These are phyloP conservation scores for Trichoderma sp. DNA, from an alignment of 2,329 filamentous ascomycete species.

Conservation along the genomic window DNA sequence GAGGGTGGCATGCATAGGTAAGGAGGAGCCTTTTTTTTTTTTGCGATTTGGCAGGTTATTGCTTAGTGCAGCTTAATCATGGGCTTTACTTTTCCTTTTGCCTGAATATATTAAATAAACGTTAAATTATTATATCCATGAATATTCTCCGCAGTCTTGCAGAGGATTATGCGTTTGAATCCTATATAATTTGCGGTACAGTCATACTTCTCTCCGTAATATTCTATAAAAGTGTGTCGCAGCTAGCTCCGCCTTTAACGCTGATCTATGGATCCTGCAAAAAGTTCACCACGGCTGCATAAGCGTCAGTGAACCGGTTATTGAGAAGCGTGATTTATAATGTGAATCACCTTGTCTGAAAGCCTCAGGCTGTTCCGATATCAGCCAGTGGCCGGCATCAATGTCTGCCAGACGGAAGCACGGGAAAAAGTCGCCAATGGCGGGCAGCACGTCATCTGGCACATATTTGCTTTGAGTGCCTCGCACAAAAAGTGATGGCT, in stretches of 20 bases:
- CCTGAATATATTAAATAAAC: background rate
- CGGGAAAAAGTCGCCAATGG: constrained; percentile 82
- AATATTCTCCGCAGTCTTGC: background rate
- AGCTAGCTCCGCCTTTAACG: background rate
- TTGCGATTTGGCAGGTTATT: background rate
- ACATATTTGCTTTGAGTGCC: constrained; percentile 80
- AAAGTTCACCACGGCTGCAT: constrained; percentile 13
- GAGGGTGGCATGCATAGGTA: background rate
- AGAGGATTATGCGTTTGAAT: background rate
- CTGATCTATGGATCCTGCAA: constrained; percentile 15
- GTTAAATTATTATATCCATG: background rate
- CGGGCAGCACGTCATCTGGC: constrained; percentile 76
- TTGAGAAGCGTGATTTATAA: background rate
- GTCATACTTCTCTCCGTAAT: background rate
- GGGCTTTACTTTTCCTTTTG: background rate
- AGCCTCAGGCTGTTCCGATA: constrained; percentile 81
- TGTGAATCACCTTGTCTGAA: constrained; percentile 68
- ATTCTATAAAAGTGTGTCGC: constrained; percentile 6
- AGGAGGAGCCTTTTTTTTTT: background rate
- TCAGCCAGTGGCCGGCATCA: constrained; percentile 84
- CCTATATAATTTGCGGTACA: background rate
- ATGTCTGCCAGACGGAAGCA: constrained; percentile 73
- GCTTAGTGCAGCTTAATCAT: background rate
- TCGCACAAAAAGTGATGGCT: constrained; percentile 79
- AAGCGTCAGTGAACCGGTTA: constrained; percentile 5